phyloP scores from a whole-genome alignment of 2,329 filamentous ascomycete genomes.

The Phaeosphaeriaceae sp. region DNA sequence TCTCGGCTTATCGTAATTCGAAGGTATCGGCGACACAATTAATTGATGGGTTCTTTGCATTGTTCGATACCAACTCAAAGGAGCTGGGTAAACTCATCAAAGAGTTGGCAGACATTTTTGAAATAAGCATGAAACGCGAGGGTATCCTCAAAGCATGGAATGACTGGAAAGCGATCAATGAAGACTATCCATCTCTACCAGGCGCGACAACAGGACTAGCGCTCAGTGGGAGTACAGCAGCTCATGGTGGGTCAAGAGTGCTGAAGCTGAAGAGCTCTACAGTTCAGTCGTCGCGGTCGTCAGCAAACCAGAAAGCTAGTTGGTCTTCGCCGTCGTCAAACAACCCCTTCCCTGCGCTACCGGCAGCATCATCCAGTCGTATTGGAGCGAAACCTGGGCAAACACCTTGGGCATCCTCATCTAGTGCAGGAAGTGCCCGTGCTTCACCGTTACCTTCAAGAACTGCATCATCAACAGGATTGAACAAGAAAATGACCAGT shows the following conservation, averaged over 20 bases:
- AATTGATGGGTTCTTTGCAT: constrained; percentile 83
- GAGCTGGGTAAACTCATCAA: constrained; percentile 88
- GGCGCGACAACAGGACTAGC: constrained; percentile 60
- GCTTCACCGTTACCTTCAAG: constrained; percentile 49
- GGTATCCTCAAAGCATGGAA: constrained; percentile 84
- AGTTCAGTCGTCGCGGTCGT: constrained; percentile 68
- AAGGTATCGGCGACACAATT: constrained; percentile 75
- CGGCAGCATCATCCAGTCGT: constrained; percentile 33
- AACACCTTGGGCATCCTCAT: constrained; percentile 45
- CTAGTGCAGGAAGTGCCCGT: constrained; percentile 36
- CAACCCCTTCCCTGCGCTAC: constrained; percentile 42
- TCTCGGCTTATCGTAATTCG: constrained; percentile 78
- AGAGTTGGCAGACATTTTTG: constrained; percentile 91
- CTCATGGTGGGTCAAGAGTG: constrained; percentile 64
- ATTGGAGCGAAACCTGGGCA: constrained; percentile 46
- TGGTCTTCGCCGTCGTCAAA: constrained; percentile 58
- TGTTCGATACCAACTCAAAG: constrained; percentile 81
- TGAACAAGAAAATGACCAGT: constrained; percentile 30
- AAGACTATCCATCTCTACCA: constrained; percentile 90
- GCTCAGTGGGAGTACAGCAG: constrained; percentile 53
- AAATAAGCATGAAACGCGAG: constrained; percentile 77
- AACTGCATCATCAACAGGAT: constrained; percentile 33
- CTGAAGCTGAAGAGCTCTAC: constrained; percentile 73
- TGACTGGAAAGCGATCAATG: constrained; percentile 93
- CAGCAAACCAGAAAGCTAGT: constrained; percentile 62